A percentile compares a stretch with the other conserved stretches of the same genome.
These are phyloP conservation scores for Saxophila tyrrhenica DNA, from an alignment of 495 filamentous ascomycete genomes.

Conservation along the genomic window DNA sequence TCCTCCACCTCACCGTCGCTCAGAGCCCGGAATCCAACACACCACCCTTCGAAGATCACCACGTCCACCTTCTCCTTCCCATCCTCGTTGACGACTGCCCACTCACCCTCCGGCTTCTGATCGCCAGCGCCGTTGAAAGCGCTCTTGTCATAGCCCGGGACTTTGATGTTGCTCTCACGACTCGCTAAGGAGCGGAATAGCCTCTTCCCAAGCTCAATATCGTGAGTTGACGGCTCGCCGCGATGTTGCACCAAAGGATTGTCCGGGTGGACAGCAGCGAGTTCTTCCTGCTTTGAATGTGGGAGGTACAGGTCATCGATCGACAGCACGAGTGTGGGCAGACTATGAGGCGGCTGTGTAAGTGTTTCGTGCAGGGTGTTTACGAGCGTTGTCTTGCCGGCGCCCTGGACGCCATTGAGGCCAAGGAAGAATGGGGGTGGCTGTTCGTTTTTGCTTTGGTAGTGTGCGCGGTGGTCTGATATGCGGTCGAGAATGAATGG, in stretches of 20 bases:
- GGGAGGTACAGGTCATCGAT: slow-evolving; percentile 88
- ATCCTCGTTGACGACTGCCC: slow-evolving; percentile 51
- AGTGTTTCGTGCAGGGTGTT: slow-evolving; percentile 49
- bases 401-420: slow-evolving; percentile 66
- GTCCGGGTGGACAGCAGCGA: slow-evolving; percentile 51
- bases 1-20: slow-evolving; percentile 39
- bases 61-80: slow-evolving; percentile 43
- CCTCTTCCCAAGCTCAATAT: slow-evolving; percentile 49
- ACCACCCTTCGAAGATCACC: slow-evolving; percentile 87
- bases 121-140: slow-evolving; percentile 69
- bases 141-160: slow-evolving; percentile 80
- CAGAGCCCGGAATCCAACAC: slow-evolving; percentile 71
- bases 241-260: slow-evolving; percentile 74
- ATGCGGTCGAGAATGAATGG: slow-evolving; percentile 69
- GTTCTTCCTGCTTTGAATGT: slow-evolving; percentile 55
- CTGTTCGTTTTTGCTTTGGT: slow-evolving; percentile 23
- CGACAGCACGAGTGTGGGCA: slow-evolving; percentile 66
- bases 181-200: slow-evolving; percentile 52
- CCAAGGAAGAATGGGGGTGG: slow-evolving; percentile 50
- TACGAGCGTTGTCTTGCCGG: slow-evolving; percentile 83
- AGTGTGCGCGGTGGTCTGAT: slow-evolving; percentile 36
- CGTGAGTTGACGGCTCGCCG: slow-evolving; percentile 80
- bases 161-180: slow-evolving; percentile 38
- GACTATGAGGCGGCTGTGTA: slow-evolving; percentile 48
- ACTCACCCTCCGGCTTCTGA: slow-evolving; percentile 47